Evolutionary conservation across 106 monocot species (phyloP).

Genomic region (Dioscorea dumetorum): DNA sequence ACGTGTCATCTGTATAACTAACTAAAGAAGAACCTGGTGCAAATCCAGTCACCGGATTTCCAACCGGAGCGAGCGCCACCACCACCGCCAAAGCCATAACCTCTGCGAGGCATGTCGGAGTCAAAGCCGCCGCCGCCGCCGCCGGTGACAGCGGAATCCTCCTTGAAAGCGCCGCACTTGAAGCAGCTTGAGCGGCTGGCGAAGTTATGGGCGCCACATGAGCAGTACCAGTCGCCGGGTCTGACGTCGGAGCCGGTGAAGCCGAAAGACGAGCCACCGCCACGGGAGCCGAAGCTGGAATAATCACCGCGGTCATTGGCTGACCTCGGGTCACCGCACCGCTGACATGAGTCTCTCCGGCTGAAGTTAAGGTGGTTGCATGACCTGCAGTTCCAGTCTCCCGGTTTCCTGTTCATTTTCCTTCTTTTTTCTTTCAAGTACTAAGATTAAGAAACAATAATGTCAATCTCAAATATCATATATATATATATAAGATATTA

Average conservation of each 20-base stretch:
- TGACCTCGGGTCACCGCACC: slow-evolving; percentile 56
- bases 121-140: slow-evolving; percentile 13
- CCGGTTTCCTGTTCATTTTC: slow-evolving; percentile 94
- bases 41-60: slow-evolving; percentile 97
- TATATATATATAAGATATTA: too few relatives aligned
- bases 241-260: slow-evolving; percentile 67
- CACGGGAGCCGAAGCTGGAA: slow-evolving; percentile 24
- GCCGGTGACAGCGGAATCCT: slow-evolving; percentile 31
- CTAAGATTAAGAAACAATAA: background rate
- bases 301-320: slow-evolving; percentile 20
- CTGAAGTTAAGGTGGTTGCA: slow-evolving; percentile 97
- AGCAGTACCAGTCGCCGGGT: slow-evolving; percentile 95
- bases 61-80: slow-evolving; percentile 47
- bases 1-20: too few relatives aligned
- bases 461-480: too few relatives aligned
- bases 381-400: slow-evolving; percentile 90
- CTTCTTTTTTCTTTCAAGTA: background rate
- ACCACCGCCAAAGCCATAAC: slow-evolving; percentile 21
- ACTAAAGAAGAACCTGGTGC: slow-evolving; percentile 43
- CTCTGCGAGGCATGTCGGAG: slow-evolving; percentile 23
- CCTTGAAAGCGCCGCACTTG: slow-evolving; percentile 70
- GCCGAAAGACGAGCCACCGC: slow-evolving; percentile 28
- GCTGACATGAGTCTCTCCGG: slow-evolving; percentile 86
- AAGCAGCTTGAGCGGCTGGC: slow-evolving; percentile 91
- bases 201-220: slow-evolving; percentile 89